Evolutionary conservation across 2,329 filamentous ascomycete genomes (phyloP).

Genomic region (Xylaria sp.): DNA sequence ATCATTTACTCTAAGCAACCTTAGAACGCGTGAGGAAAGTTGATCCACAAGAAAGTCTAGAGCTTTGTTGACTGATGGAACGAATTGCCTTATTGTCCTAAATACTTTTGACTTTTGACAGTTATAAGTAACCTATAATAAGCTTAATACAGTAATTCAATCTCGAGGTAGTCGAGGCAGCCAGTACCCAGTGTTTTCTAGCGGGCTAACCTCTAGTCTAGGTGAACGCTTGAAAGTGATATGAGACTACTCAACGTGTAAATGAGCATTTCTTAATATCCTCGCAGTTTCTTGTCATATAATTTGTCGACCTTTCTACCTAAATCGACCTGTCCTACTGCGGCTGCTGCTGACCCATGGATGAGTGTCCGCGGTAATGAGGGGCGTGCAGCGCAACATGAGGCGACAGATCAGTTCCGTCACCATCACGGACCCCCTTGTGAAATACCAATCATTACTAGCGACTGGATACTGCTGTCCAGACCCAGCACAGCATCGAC

Average conservation of each 20-base stretch:
- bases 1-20: not conserved
- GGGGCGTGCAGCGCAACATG: slow-evolving; percentile 36
- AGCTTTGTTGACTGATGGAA: not conserved
- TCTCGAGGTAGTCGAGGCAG: too few species aligned
- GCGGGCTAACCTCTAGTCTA: too few species aligned
- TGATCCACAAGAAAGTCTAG: too few species aligned
- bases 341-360: not conserved
- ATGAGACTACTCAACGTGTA: not conserved
- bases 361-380: not conserved
- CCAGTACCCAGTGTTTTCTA: not conserved
- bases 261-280: not conserved
- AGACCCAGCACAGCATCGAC: slow-evolving; percentile 73
- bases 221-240: not conserved
- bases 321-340: not conserved
- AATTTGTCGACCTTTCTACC: not conserved
- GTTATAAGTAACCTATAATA: too few species aligned
- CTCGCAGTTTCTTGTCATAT: not conserved
- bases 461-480: slow-evolving; percentile 69
- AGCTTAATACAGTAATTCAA: too few species aligned
- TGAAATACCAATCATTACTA: slow-evolving; percentile 76
- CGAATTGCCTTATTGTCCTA: not conserved
- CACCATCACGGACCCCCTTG: slow-evolving; percentile 72
- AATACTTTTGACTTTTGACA: too few species aligned
- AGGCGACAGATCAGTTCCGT: slow-evolving; percentile 50
- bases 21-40: too few species aligned